Conservation (phyloP, 371 early-diverging fungal species). For the Circinella minor region DNA sequence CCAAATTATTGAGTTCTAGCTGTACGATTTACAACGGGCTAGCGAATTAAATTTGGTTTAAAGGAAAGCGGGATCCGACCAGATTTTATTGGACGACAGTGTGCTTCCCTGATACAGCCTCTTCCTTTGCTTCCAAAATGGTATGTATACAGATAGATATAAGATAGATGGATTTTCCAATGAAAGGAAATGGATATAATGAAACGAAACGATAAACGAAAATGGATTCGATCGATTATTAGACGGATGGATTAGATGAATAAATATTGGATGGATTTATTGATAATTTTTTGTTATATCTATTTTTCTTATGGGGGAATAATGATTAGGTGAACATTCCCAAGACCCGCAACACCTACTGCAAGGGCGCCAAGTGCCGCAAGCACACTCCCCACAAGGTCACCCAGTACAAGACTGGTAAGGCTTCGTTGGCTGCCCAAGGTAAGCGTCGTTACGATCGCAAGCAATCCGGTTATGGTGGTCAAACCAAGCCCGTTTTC, state of each 20-base stretch:
- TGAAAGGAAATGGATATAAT: slow-evolving; percentile 11
- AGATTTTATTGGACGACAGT: not conserved
- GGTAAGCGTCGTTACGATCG: slow-evolving; percentile 76
- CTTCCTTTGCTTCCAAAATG: slow-evolving; percentile 2
- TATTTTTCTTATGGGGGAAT: not conserved
- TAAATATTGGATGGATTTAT: slow-evolving; percentile 19
- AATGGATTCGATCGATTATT: not conserved
- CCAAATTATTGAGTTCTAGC: too few relatives aligned
- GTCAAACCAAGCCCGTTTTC: slow-evolving; percentile 99
- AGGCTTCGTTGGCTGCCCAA: slow-evolving; percentile 97
- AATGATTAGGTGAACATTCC: slow-evolving; percentile 93
- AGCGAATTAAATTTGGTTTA: not conserved
- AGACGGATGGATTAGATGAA: slow-evolving; percentile 15
- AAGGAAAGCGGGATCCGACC: not conserved
- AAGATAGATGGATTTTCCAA: slow-evolving; percentile 16
- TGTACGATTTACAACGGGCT: not conserved
- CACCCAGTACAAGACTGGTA: slow-evolving; percentile 99
- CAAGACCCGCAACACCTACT: slow-evolving; percentile 97
- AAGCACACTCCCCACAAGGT: slow-evolving; percentile 99
- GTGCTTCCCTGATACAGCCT: not conserved
- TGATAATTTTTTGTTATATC: not conserved
- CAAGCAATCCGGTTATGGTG: slow-evolving; percentile 97
- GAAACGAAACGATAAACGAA: slow-evolving; percentile 8
- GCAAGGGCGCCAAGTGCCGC: slow-evolving; percentile 95
- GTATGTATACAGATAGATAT: slow-evolving; percentile 12